Evolutionary conservation across 257 asterid genomes (phyloP).

Genomic region (Solanum sparsipilum): DNA sequence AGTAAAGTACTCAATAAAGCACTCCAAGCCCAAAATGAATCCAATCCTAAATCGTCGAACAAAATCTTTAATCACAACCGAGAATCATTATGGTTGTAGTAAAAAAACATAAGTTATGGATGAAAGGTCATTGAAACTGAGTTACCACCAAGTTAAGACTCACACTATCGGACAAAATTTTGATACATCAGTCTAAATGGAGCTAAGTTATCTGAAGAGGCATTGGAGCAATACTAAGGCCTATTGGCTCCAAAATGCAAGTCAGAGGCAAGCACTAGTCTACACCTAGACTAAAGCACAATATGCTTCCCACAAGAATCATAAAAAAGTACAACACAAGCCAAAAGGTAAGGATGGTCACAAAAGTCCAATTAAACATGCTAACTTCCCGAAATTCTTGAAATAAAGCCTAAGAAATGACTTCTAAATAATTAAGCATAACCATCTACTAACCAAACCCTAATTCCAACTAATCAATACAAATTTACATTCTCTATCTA

Average conservation of each 20-base stretch:
- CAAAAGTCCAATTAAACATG: background rate
- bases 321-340: background rate
- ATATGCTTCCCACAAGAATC: background rate
- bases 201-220: background rate
- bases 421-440: no score
- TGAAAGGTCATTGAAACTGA: background rate
- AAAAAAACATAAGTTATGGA: background rate
- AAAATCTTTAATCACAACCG: background rate
- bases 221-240: background rate
- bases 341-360: background rate
- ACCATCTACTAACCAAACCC: background rate
- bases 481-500: background rate
- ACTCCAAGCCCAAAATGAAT: background rate
- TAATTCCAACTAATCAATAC: background rate
- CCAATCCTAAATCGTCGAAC: background rate
- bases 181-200: background rate
- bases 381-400: background rate
- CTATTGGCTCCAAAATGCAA: background rate
- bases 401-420: background rate
- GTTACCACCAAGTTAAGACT: background rate
- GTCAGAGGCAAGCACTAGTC: background rate
- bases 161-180: no score
- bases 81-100: background rate
- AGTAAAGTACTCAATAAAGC: background rate
- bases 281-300: background rate